Evolutionary conservation across 805 yeast genomes (phyloP), one percentile per base, ranked within the genome.

Genomic region (Nakazawaea siamensis): DNA sequence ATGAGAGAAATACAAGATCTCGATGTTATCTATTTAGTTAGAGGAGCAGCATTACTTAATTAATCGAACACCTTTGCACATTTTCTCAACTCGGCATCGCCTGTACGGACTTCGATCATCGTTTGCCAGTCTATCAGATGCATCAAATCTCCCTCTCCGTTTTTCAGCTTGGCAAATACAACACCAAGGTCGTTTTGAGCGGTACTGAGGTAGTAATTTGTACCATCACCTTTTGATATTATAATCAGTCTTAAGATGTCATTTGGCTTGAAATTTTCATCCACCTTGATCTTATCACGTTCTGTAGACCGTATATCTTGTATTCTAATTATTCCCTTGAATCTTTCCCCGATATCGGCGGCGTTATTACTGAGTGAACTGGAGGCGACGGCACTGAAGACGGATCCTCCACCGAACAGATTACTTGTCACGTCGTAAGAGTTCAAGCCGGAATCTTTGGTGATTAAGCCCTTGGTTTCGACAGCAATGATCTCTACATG

Each of bases 121-220:
- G 86, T 82, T 58, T 86, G 88, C 97, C 97, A 92, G 57, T 92
- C 97, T 28, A 86, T 58, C 2, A 98, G 94, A 47, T 78, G 80
- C 85, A 92, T 75, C 37, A 76, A 58, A 24, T 73, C 76, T 2
- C 95, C 95, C 9, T 69, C 63, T 3, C 76, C 76, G 13, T 78
- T 80, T 42, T 69, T 73, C 28, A 80, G 70, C 41, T 70, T 75
- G 4, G 97, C 97, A 55, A 88, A 83, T 1, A 92, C 79, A 4
- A 92, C 98, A 3, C 99, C 99, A 26, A 90, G 62, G 49, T 90
- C 95, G 54, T 90, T 86, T 43, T 80, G 66, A 2, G 96, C 94
- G 0, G 98, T 92, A 5, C 86, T 72, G 43, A 92, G 62, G 54
- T 88, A 92, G 52, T 88, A 92, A 53, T 85, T 84, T 14, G 81